Conservation (phyloP, 169 alveolate species). For the Cryptosporidium sp. region DNA sequence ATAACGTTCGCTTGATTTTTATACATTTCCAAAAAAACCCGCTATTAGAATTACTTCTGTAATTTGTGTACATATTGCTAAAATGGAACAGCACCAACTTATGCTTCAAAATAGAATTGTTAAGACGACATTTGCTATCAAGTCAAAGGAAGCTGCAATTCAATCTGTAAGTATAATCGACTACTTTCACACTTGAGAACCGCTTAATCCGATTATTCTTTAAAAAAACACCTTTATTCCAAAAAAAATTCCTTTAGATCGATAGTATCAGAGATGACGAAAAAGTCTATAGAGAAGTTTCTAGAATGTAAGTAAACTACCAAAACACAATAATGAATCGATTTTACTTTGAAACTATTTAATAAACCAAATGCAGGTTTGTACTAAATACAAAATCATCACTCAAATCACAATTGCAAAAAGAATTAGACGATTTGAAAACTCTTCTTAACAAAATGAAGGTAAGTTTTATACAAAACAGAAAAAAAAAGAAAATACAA, state of each 20-base stretch:
- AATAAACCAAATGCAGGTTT: slow-evolving; percentile 40
- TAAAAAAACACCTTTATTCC: background rate
- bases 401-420: slow-evolving; percentile 47
- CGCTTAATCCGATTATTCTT: background rate
- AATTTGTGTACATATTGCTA: background rate
- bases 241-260: background rate
- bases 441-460: slow-evolving; percentile 55
- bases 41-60: background rate
- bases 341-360: background rate
- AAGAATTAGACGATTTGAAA: slow-evolving; percentile 60
- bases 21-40: background rate
- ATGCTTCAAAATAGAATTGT: slow-evolving; percentile 66
- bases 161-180: slow-evolving; percentile 47
- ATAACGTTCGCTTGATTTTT: no score
- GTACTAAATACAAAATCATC: slow-evolving; percentile 25
- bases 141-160: slow-evolving; percentile 70
- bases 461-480: slow-evolving; percentile 7
- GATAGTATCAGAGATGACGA: slow-evolving; percentile 24
- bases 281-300: slow-evolving; percentile 69
- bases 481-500: background rate
- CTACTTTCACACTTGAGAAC: background rate
- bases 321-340: background rate
- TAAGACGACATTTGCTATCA: slow-evolving; percentile 70
- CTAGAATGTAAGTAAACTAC: slow-evolving; percentile 61
- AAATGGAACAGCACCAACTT: slow-evolving; percentile 66